Base-by-base conservation (phyloP, 1,284 basidiomycete genomes). In the Apiotrichum siamense region DNA sequence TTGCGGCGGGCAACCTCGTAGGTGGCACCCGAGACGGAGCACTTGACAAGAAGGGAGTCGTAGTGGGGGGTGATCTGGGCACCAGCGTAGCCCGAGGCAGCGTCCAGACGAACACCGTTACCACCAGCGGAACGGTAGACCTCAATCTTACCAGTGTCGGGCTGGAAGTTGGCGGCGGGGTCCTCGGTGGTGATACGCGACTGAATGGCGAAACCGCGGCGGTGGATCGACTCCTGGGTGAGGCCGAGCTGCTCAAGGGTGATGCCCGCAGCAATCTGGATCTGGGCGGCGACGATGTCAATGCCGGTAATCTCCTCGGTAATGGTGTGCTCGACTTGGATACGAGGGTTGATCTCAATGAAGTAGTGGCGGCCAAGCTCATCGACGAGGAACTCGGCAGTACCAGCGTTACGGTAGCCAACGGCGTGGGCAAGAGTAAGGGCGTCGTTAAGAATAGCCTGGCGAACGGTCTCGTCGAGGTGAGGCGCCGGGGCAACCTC, bases 151-250 rank as follows among this genome's bases (percentile, higher is more conserved):
- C 96, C 96, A 3, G 91, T 97, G 75, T 99, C 96, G 31, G 96
- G 96, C 76, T 97, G 91, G 87, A 99, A 98, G 70, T 79, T 81
- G 49, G 81, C 73, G 23, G 87, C 82, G 10, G 96, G 83, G 74
- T 99, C 94, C 76, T 99, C 96, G n/a, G 96, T 98, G 38, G 96
- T 98, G 75, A 99, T 83, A 79, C 96, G 92, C 75, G 91, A 97
- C 73, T 99, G 96, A 61, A 99, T 98, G 12, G 96, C 94, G 69
- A 89, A 97, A 35, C 96, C 96, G 55, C 96, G 87, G 76, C 91
- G 91, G 60, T 86, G 87, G 73, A 99, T 91, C 47, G 89, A 88
- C 44, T 97, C 90, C 75, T 98, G 96, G n/a, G 87, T 89, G 47
- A 99, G 79, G 52, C 94, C 96, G 57, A 98, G 87, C 73, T 97